These are phyloP conservation scores for Middelhovenomyces tepae DNA, from an alignment of 805 yeast species.

Conservation along the genomic window DNA sequence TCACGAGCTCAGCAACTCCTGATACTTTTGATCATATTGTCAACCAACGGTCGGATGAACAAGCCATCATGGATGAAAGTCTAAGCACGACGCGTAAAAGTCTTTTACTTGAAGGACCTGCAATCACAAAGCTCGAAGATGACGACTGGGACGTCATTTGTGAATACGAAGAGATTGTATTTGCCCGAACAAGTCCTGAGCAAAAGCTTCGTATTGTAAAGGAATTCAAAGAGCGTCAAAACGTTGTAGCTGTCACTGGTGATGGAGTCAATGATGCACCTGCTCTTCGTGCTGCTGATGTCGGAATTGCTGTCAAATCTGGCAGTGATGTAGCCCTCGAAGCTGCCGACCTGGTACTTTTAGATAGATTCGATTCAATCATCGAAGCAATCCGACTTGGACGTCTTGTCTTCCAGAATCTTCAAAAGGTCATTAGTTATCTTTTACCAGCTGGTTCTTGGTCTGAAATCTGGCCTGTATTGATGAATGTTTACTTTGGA, in stretches of 20 bases:
- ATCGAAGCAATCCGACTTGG: conserved; percentile 90
- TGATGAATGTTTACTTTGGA: conserved; percentile 38
- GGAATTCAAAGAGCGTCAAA: conserved; percentile 59
- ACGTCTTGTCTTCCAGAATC: conserved; percentile 45
- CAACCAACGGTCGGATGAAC: no score
- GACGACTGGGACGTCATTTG: conserved; percentile 35
- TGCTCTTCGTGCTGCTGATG: conserved; percentile 87
- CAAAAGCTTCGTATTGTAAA: conserved; percentile 41
- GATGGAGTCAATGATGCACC: conserved; percentile 98
- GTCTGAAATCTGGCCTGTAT: conserved; percentile 41
- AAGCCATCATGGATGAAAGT: no score
- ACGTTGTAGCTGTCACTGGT: conserved; percentile 98
- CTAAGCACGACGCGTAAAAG: no score
- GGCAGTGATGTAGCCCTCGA: conserved; percentile 8
- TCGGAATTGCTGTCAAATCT: conserved; percentile 70
- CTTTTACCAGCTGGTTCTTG: conserved; percentile 44
- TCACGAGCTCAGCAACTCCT: no score
- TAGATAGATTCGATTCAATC: conserved; percentile 51
- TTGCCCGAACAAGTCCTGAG: conserved; percentile 36
- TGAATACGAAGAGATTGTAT: conserved; percentile 32
- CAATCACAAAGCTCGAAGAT: no score
- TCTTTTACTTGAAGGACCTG: no score
- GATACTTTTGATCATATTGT: no score
- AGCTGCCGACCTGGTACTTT: conserved; percentile 6
- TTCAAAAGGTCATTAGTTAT: conserved; percentile 38